Conservation (phyloP, 768 basidiomycete species). For the Phaeotremella skinneri region DNA sequence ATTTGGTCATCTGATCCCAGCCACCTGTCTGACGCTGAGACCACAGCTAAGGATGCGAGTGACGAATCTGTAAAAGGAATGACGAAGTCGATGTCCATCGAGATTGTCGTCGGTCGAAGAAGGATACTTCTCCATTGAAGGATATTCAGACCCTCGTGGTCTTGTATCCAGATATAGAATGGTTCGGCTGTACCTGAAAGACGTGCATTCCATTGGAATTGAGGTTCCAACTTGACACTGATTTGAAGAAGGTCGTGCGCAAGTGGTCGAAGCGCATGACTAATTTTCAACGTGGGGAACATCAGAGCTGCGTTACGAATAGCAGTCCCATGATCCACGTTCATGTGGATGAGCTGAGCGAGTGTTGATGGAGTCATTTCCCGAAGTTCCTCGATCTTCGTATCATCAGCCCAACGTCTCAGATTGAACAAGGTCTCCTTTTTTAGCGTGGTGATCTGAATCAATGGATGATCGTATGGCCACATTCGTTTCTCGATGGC, state of each 20-base stretch:
- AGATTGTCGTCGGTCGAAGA: slow-evolving; percentile 65
- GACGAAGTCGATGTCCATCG: slow-evolving; percentile 70
- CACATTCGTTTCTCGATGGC: slow-evolving; percentile 87
- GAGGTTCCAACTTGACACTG: slow-evolving; percentile 61
- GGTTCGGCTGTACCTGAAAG: slow-evolving; percentile 74
- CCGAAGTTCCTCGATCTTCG: slow-evolving; percentile 70
- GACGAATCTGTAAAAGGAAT: slow-evolving; percentile 67
- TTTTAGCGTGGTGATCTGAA: slow-evolving; percentile 70
- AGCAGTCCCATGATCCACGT: slow-evolving; percentile 77
- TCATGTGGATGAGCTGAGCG: slow-evolving; percentile 78
- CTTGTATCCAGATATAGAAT: slow-evolving; percentile 96
- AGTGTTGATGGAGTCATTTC: slow-evolving; percentile 65
- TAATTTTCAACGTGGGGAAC: slow-evolving; percentile 71
- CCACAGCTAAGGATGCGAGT: slow-evolving; percentile 68
- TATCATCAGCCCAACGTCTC: slow-evolving; percentile 76
- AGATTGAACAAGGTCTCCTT: slow-evolving; percentile 74
- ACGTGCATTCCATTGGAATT: slow-evolving; percentile 77
- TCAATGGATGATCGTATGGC: slow-evolving; percentile 90
- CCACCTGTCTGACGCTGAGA: slow-evolving; percentile 87
- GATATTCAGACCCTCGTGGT: slow-evolving; percentile 73
- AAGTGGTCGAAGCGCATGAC: slow-evolving; percentile 73
- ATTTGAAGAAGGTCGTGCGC: slow-evolving; percentile 80
- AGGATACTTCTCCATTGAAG: slow-evolving; percentile 72
- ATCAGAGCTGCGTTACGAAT: slow-evolving; percentile 75
- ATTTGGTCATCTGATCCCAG: slow-evolving; percentile 81